Percentiles rank a stretch among this genome's conserved stretches.
These are phyloP conservation scores for Suillus plorans DNA, from an alignment of 768 basidiomycete genomes.

Conservation along the genomic window DNA sequence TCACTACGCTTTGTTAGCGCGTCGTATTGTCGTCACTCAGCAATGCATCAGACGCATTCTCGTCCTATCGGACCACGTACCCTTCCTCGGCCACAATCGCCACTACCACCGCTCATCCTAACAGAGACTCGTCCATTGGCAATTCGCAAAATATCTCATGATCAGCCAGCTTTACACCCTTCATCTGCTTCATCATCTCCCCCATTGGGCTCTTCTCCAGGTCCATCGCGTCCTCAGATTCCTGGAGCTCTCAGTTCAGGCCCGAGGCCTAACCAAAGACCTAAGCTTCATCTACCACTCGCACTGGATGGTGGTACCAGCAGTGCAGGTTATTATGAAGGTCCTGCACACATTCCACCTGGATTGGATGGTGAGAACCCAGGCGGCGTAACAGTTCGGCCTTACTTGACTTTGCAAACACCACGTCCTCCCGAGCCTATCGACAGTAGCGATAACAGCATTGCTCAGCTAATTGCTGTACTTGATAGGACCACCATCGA, in stretches of 20 bases:
- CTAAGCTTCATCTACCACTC: constrained; percentile 37
- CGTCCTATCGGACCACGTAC: constrained; percentile 56
- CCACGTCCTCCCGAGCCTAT: constrained; percentile 27
- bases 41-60: constrained; percentile 28
- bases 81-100: constrained; percentile 42
- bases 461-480: constrained; percentile 35
- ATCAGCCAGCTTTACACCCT: constrained; percentile 26
- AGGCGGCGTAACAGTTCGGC: constrained; percentile 43
- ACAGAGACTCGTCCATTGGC: constrained; percentile 39
- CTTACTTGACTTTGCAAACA: constrained; percentile 33
- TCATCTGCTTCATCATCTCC: constrained; percentile 30
- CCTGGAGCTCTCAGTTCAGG: constrained; percentile 33
- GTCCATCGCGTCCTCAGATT: constrained; percentile 31
- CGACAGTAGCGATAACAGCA: constrained; percentile 32
- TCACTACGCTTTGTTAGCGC: constrained; percentile 13
- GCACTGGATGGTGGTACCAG: constrained; percentile 16
- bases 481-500: constrained; percentile 31
- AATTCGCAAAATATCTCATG: constrained; percentile 37
- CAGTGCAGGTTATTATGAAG: constrained; percentile 32
- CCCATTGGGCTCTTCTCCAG: constrained; percentile 28
- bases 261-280: constrained; percentile 27
- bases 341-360: constrained; percentile 33
- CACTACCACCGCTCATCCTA: constrained; percentile 28
- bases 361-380: constrained; percentile 36
- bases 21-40: constrained; percentile 14